phyloP scores from a whole-genome alignment of 1,139 yeast species.

The Eremothecium coryli region DNA sequence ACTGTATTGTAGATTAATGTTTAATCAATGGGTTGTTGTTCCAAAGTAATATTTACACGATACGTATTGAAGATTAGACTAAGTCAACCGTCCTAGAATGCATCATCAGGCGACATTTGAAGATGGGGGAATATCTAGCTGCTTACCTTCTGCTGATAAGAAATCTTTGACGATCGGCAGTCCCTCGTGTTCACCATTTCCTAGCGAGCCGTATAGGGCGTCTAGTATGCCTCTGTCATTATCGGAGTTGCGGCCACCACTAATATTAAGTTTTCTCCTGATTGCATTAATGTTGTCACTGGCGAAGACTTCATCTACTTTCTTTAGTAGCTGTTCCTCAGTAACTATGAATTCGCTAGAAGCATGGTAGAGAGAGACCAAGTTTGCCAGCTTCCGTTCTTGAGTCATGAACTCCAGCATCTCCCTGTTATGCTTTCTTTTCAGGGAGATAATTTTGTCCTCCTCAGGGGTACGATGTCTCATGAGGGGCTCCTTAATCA shows the following conservation, averaged over 20 bases:
- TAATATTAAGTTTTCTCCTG: conserved; percentile 11
- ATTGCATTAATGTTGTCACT: conserved; percentile 17
- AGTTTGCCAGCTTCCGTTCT: conserved; percentile 42
- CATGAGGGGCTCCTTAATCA: conserved; percentile 61
- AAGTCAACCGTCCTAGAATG: too few species aligned
- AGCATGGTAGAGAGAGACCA: conserved; percentile 66
- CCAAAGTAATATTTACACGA: too few species aligned
- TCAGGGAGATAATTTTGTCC: conserved; percentile 39
- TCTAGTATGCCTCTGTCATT: conserved; percentile 23
- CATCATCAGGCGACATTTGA: too few species aligned
- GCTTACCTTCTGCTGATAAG: too few species aligned
- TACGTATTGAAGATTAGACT: too few species aligned
- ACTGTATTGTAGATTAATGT: neutral
- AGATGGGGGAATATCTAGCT: too few species aligned
- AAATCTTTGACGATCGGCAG: conserved; percentile 27
- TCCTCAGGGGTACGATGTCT: conserved; percentile 66
- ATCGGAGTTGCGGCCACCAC: neutral
- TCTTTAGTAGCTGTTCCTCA: conserved; percentile 29
- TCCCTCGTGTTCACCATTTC: conserved; percentile 25
- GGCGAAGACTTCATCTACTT: conserved; percentile 30
- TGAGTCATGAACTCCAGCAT: conserved; percentile 37
- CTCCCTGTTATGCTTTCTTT: conserved; percentile 45
- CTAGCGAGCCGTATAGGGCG: conserved; percentile 30
- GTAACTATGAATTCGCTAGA: conserved; percentile 39
- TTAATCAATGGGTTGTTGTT: too few species aligned